phyloP scores from a whole-genome alignment of 129 eudicot genomes.

The Ambrosia trifida region DNA sequence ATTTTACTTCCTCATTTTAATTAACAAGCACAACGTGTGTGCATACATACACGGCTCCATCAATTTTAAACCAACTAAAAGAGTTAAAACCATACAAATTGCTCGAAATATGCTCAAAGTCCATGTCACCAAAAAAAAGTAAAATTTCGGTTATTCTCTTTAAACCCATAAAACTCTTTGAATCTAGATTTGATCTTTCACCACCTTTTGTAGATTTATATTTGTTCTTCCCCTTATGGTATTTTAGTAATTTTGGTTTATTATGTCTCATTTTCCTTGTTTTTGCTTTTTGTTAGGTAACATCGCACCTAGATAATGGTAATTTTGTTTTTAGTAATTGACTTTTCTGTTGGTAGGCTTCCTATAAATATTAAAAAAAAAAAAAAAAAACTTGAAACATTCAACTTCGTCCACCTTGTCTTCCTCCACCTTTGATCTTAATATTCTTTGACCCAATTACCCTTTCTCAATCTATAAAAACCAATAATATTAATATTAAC shows the following conservation, averaged over 20 bases:
- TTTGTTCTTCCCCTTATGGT: background rate
- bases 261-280: background rate
- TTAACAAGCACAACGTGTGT: too few species aligned
- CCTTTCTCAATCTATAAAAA: background rate
- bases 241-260: background rate
- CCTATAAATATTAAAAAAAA: background rate
- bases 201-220: background rate
- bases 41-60: too few species aligned
- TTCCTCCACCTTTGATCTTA: constrained; percentile 17
- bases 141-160: background rate
- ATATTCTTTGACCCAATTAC: constrained; percentile 15
- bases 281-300: constrained; percentile 23
- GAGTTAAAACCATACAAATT: constrained; percentile 3
- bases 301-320: constrained; percentile 16
- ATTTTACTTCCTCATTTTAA: too few species aligned
- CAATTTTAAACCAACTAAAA: background rate
- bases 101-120: constrained; percentile 13
- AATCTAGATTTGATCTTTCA: background rate
- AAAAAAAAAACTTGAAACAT: background rate
- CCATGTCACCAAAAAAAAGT: constrained; percentile 8
- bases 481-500: background rate
- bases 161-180: constrained; percentile 8
- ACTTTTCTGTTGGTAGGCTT: constrained; percentile 32
- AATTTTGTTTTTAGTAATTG: too few species aligned
- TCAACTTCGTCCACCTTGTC: constrained; percentile 31